Base-by-base conservation (phyloP, 805 yeast species). In the Diddensiella caesifluorescens region DNA sequence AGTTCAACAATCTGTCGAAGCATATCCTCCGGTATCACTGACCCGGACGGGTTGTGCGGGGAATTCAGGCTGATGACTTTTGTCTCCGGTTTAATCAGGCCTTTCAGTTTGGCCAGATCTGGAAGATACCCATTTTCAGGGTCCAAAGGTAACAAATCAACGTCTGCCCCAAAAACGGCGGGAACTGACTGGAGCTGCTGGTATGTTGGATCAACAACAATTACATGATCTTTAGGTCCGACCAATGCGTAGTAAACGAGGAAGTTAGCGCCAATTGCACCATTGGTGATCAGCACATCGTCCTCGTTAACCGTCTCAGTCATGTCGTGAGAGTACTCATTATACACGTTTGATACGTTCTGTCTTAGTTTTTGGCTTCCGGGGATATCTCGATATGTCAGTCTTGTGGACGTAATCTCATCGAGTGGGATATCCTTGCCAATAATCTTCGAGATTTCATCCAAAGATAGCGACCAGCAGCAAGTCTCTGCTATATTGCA, bases 201-300 rank as follows among this genome's bases (percentile, higher is more conserved):
- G 56, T 75, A 75, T 1, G 69, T 63, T 10, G 80, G 80, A 41
- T 65, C 67, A 4, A 70, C 67, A 15, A 69, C 72, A 33, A 74
- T 62, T 3, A 70, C 71, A 44, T 69, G 75, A 46, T 73, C 79
- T 3, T 64, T 70, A 4, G 64, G 60, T 26, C 68, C 67, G 4
- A 68, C 67, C 3, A 75, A 45, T 0, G 73, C 55, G 46, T 73
- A 73, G 44, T 69, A 63, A 1, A 65, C 47, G 21, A 74, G 57
- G 50, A 72, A 75, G 48, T 75, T 75, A 23, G 73, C 79, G 5
- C 73, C 79, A 55, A 75, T 75, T 2, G 77, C 78, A 20, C 80
- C 80, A 50, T 73, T 72, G 19, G 77, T 71, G 22, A 73, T 54
- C 16, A 74, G 63, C 20, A 75, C 67, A 42, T 74, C 55, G 2